Percentiles rank a stretch among this genome's conserved stretches.
phyloP scores from a whole-genome alignment of 176 grass and related monocot genomes.

The Carex kokanica region DNA sequence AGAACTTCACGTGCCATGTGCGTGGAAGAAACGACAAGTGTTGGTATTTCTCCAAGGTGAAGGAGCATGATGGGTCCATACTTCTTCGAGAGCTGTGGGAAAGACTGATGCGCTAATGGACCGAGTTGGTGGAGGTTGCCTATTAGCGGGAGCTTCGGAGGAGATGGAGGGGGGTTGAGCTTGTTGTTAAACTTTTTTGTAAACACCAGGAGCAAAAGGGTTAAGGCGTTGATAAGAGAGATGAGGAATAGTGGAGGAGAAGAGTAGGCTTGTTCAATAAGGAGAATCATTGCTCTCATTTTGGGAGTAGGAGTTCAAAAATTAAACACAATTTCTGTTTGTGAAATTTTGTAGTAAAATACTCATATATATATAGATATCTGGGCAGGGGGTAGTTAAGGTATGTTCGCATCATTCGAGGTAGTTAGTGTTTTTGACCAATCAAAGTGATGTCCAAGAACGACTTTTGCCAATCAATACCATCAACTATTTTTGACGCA shows the following conservation, averaged over 20 bases:
- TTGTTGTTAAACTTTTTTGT: not conserved
- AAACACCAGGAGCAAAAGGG: not conserved
- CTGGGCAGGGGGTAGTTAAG: not conserved
- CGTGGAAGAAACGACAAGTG: not conserved
- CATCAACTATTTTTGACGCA: too few species aligned
- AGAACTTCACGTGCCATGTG: slow-evolving; percentile 26
- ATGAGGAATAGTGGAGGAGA: not conserved
- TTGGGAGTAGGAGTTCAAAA: not conserved
- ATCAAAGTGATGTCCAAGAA: too few species aligned
- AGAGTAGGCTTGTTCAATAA: not conserved
- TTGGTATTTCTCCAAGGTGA: slow-evolving; percentile 22
- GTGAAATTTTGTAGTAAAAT: not conserved
- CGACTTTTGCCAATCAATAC: too few species aligned
- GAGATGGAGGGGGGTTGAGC: slow-evolving; percentile 9
- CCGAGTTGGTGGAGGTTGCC: slow-evolving; percentile 28
- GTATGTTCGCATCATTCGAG: not conserved
- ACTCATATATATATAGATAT: not conserved
- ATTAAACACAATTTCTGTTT: not conserved
- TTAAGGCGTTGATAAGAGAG: not conserved
- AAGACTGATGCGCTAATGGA: not conserved
- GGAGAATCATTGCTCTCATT: not conserved
- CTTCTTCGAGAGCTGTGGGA: slow-evolving; percentile 7
- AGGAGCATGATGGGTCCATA: slow-evolving; percentile 31
- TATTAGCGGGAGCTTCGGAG: slow-evolving; percentile 6
- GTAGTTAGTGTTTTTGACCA: too few species aligned